A percentile compares a stretch with the other conserved stretches of the same genome.
These are phyloP conservation scores for Acarospora socialis DNA, from an alignment of 2,329 filamentous ascomycete species.

Conservation along the genomic window DNA sequence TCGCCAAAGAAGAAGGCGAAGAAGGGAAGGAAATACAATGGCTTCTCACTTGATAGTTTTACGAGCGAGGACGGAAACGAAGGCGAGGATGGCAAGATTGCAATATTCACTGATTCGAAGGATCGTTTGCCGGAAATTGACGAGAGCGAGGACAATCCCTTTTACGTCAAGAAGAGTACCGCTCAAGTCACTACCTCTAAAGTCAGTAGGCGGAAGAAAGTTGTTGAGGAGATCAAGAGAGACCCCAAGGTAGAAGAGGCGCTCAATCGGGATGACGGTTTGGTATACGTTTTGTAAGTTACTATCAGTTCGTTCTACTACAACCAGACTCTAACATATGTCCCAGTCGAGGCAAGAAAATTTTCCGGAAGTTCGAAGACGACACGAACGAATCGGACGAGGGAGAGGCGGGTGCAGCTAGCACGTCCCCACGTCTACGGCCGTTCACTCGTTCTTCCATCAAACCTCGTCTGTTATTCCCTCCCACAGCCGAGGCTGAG, in stretches of 20 bases:
- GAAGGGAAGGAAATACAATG: slow-evolving; percentile 30
- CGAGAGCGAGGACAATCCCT: slow-evolving; percentile 40
- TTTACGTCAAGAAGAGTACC: slow-evolving; percentile 30
- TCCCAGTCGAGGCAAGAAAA: slow-evolving; percentile 45
- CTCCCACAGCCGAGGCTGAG: slow-evolving; percentile 26
- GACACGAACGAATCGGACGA: slow-evolving; percentile 21
- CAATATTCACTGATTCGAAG: slow-evolving; percentile 50
- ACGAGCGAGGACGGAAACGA: slow-evolving; percentile 19
- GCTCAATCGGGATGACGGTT: slow-evolving; percentile 39
- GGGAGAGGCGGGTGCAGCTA: slow-evolving; percentile 2
- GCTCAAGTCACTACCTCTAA: slow-evolving; percentile 11
- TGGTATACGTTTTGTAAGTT: slow-evolving; percentile 49
- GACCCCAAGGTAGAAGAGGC: slow-evolving; percentile 35
- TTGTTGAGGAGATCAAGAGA: slow-evolving; percentile 13
- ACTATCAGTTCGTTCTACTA: not conserved
- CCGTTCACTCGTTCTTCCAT: slow-evolving; percentile 44
- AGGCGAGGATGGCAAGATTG: slow-evolving; percentile 30
- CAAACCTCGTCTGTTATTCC: slow-evolving; percentile 47
- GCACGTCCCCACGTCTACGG: slow-evolving; percentile 20
- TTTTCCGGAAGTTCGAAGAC: slow-evolving; percentile 42
- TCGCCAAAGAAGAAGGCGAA: slow-evolving; percentile 34
- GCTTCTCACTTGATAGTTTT: slow-evolving; percentile 32
- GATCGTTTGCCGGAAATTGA: slow-evolving; percentile 44
- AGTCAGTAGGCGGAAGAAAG: slow-evolving; percentile 22
- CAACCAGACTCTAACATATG: slow-evolving; percentile 17